Evolutionary conservation across 2,329 filamentous ascomycete genomes (phyloP), one percentile per base, ranked within the genome.

Genomic region (Byssoonygena ceratinophila): DNA sequence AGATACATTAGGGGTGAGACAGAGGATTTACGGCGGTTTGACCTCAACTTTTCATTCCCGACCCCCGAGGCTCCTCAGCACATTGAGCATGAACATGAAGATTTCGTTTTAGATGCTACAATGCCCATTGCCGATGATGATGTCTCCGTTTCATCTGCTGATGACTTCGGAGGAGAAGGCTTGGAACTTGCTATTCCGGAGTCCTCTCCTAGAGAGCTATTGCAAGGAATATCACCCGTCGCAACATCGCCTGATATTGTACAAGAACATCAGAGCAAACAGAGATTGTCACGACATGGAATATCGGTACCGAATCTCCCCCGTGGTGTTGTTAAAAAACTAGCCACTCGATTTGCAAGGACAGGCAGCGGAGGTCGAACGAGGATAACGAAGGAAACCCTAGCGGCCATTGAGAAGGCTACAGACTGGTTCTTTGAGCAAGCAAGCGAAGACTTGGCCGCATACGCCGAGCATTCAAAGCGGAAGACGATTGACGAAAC

Each of bases 341-440:
- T 76, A 48, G 72, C 72, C 27, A 83, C 82, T 31, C 83, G 79
- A 1, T 87, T 88, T 61, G 78, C 84, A 18, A 81, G 82, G 59
- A 80, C 79, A 3, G 79, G 82, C 41, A 81, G 82, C 18, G 73
- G 77, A 8, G 77, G 77, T 59, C 87, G 84, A 59, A 73, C 79
- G 4, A 86, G 83, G 58, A 78, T 94, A 44, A 81, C 77, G 53
- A 81, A 84, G 43, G 86, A 92, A 48, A 83, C 85, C 1, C 71
- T 94, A 34, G 77, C 79, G 27, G 83, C 84, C 3, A 80, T 95
- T 51, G 82, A 84, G 61, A 83, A 88, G 64, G 87, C 88, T 0
- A 86, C 86, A 2, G 87, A 94, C 56, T 92, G 87, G 84, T 95
- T 89, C 67, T 94, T 95, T 65, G 87, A 94, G 69, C 89, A 95